phyloP scores from a whole-genome alignment of 179 eudicot genomes.

The Vitellaria paradoxa region DNA sequence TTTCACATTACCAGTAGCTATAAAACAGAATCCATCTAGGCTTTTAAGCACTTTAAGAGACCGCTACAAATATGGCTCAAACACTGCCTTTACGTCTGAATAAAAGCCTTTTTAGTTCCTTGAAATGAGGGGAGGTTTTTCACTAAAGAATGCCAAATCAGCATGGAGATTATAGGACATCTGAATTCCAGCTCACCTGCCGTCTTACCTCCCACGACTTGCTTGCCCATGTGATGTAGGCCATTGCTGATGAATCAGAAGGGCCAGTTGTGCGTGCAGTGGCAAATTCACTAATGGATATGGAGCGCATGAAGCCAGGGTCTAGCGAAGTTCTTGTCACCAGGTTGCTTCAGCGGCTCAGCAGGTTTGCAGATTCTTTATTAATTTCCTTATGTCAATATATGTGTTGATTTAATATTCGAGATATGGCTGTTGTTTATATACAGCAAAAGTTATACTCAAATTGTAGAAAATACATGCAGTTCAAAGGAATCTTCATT shows the following conservation, averaged over 20 bases:
- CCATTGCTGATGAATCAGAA: constrained; percentile 53
- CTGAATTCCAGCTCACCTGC: not conserved
- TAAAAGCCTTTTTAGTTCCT: no score
- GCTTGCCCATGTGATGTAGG: constrained; percentile 32
- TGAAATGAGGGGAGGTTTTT: no score
- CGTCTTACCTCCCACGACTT: constrained; percentile 2
- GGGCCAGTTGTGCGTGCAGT: constrained; percentile 49
- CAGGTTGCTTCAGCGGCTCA: constrained; percentile 77
- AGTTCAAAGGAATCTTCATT: constrained; percentile 81
- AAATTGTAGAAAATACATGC: constrained; percentile 17
- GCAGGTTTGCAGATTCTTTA: constrained; percentile 46
- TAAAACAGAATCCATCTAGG: not conserved
- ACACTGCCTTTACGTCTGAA: no score
- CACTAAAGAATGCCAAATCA: no score
- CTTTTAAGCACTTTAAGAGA: not conserved
- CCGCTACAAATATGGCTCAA: not conserved
- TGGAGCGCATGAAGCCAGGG: constrained; percentile 81
- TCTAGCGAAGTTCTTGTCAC: constrained; percentile 65
- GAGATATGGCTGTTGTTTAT: not conserved
- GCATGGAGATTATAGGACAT: no score
- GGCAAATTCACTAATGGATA: constrained; percentile 62
- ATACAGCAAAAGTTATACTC: constrained; percentile 2
- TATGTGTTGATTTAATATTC: not conserved
- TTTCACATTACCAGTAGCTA: not conserved
- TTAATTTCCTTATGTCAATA: not conserved